phyloP scores from a whole-genome alignment of 345 rosid species.

The Noccaea caerulescens region DNA sequence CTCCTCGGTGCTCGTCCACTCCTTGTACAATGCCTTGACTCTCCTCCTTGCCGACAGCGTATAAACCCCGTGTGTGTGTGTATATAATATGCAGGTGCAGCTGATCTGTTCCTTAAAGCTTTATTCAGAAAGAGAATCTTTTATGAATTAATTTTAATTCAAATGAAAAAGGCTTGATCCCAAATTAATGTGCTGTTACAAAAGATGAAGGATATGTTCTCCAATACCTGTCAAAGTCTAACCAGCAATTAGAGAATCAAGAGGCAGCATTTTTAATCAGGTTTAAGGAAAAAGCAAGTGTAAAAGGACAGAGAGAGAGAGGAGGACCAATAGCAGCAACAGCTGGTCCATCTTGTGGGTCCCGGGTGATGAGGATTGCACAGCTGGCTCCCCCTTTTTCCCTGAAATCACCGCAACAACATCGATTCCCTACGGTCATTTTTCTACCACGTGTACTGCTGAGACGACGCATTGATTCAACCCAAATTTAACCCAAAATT shows the following conservation, averaged over 20 bases:
- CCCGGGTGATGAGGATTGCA: constrained; percentile 16
- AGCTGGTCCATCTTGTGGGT: constrained; percentile 29
- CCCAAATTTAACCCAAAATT: background rate
- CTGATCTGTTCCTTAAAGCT: constrained; percentile 11
- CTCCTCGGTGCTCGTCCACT: constrained; percentile 66
- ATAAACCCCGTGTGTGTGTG: constrained; percentile 4
- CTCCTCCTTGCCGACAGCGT: constrained; percentile 42
- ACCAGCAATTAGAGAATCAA: background rate
- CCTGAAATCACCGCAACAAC: background rate
- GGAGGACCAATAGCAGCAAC: background rate
- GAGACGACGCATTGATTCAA: too few relatives aligned
- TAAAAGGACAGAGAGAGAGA: background rate
- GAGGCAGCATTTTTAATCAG: background rate
- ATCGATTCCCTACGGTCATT: background rate
- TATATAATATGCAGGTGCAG: background rate
- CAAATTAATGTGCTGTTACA: background rate
- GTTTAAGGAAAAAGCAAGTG: background rate
- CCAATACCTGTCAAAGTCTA: too few relatives aligned
- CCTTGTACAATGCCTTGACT: constrained; percentile 76
- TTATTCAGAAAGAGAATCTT: too few relatives aligned
- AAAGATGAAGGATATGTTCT: too few relatives aligned
- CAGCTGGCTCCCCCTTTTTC: constrained; percentile 6
- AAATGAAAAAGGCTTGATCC: background rate
- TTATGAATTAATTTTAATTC: background rate
- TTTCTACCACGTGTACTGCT: constrained; percentile 12